A percentile compares a stretch with the other conserved stretches of the same genome.
Evolutionary conservation across 75 land plant species (phyloP).

Genomic region (Gnetum montanum): DNA sequence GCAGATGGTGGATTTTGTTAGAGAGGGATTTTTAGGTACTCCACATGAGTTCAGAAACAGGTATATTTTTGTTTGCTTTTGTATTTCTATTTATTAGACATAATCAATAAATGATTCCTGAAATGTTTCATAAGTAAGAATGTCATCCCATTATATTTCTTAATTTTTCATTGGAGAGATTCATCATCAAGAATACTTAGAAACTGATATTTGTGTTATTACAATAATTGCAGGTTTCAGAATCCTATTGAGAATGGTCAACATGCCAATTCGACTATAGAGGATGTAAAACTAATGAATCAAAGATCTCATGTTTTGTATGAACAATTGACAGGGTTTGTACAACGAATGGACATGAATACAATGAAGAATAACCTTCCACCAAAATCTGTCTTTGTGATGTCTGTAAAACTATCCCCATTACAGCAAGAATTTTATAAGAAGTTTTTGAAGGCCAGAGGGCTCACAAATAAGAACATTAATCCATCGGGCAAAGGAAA

Average conservation of each 20-base stretch:
- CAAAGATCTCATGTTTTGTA: conserved; percentile 88
- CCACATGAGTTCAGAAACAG: conserved; percentile 84
- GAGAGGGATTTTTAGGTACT: conserved; percentile 90
- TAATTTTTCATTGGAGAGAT: no score
- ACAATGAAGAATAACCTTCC: conserved; percentile 89
- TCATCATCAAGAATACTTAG: no score
- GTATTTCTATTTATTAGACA: no score
- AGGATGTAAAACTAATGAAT: conserved; percentile 96
- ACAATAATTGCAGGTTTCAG: conserved; percentile 77
- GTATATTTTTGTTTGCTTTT: conserved; percentile 15
- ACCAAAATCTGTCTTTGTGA: conserved; percentile 83
- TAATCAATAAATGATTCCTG: no score
- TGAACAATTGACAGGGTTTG: conserved; percentile 92
- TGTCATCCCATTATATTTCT: no score
- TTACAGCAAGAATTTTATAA: conserved; percentile 69
- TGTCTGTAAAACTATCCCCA: conserved; percentile 82
- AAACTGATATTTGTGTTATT: no score
- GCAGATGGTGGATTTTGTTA: conserved; percentile 99
- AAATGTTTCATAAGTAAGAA: no score
- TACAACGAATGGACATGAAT: conserved; percentile 85
- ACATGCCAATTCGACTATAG: conserved; percentile 76
- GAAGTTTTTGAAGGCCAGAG: conserved; percentile 60
- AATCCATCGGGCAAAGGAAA: conserved; percentile 25
- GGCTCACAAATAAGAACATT: conserved; percentile 31
- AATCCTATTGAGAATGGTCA: conserved; percentile 98